phyloP scores from a whole-genome alignment of 148 eudicot species.

The Tetragonia tetragonoides region DNA sequence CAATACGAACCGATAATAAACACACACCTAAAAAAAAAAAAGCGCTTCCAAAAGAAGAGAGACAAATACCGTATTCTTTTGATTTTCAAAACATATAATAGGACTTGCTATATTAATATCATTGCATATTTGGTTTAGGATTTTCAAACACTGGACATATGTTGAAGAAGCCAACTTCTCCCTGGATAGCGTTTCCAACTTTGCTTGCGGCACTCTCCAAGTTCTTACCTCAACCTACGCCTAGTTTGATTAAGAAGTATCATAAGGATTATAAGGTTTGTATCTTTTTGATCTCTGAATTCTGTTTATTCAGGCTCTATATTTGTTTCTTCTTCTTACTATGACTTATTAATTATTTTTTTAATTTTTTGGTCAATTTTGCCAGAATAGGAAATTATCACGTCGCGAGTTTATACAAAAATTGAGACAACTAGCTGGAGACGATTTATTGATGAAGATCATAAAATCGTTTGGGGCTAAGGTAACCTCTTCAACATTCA shows the following conservation, averaged over 20 bases:
- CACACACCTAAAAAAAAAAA: no score
- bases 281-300: background rate
- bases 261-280: slow-evolving; percentile 42
- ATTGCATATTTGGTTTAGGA: background rate
- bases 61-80: no score
- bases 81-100: background rate
- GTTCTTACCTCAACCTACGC: slow-evolving; percentile 34
- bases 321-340: background rate
- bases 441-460: slow-evolving; percentile 38
- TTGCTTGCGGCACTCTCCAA: slow-evolving; percentile 46
- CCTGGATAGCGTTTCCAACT: slow-evolving; percentile 62
- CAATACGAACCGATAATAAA: no score
- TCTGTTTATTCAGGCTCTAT: background rate
- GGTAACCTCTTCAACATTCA: slow-evolving; percentile 10
- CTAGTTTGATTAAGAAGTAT: slow-evolving; percentile 32
- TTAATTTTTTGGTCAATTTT: background rate
- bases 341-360: background rate
- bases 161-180: slow-evolving; percentile 43
- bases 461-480: slow-evolving; percentile 42
- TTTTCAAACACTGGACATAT: background rate
- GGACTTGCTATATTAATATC: no score
- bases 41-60: no score
- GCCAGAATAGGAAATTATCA: slow-evolving; percentile 55
- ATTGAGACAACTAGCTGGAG: slow-evolving; percentile 48
- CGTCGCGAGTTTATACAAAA: slow-evolving; percentile 41